Percentiles rank a stretch among this genome's conserved stretches.
Evolutionary conservation across 1,284 basidiomycete species (phyloP).

Genomic region (Austroboletus niveus): DNA sequence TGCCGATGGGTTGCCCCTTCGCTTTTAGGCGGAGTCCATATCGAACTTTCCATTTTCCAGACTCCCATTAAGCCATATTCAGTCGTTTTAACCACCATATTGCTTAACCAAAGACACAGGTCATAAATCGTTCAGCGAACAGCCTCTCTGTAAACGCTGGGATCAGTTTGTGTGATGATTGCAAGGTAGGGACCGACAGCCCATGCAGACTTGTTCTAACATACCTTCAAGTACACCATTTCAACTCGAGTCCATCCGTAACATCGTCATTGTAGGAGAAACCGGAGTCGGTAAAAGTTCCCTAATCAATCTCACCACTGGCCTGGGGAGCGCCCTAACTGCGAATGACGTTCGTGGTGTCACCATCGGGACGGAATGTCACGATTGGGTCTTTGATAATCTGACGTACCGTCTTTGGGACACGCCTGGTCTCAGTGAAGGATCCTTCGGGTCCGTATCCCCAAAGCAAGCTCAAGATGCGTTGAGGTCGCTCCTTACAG

Average conservation of each 20-base stretch:
- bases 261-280: constrained; percentile 30
- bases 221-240: constrained; percentile 10
- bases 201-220: constrained; percentile 6
- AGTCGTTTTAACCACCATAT: too few species aligned
- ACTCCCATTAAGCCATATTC: too few species aligned
- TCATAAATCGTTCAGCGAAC: background rate
- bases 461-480: constrained; percentile 29
- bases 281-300: constrained; percentile 35
- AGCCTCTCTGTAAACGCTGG: background rate
- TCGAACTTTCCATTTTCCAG: too few species aligned
- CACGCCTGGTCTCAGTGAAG: constrained; percentile 32
- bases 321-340: constrained; percentile 15
- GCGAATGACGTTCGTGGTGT: constrained; percentile 32
- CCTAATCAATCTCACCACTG: constrained; percentile 30
- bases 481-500: constrained; percentile 24
- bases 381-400: constrained; percentile 20
- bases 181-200: too few species aligned
- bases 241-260: constrained; percentile 20
- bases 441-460: constrained; percentile 25
- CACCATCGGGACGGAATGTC: constrained; percentile 21
- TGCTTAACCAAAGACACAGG: too few species aligned
- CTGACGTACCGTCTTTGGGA: constrained; percentile 34
- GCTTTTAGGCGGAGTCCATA: too few species aligned
- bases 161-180: background rate
- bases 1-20: too few species aligned